Evolutionary conservation across 2,329 filamentous ascomycete species (phyloP), one percentile per base, ranked within the genome.

Genomic region (Emmonsiellopsis sp.): DNA sequence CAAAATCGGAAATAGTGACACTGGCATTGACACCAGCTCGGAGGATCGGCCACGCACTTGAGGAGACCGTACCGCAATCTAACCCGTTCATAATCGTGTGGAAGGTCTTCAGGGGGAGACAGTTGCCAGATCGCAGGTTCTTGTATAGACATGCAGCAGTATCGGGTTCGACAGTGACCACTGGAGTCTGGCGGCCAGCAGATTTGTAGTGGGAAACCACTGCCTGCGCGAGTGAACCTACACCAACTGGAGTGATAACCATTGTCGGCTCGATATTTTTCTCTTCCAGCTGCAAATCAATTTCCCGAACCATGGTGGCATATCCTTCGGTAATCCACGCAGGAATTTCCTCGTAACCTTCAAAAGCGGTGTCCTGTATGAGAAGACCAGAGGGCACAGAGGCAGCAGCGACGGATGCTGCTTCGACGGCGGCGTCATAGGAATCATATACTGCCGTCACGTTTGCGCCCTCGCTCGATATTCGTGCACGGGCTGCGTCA

Each of bases 251-350:
- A 0, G 79, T 78, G 11, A 92, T 66, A 32, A 83, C 76, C 0
- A 76, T 71, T 2, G 76, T 72, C 3, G 68, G 57, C 4, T 62
- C 58, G 0, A 72, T 60, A 1, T 63, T 66, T 0, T 71, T 58
- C 0, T 69, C 67, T 0, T 74, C 63, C 8, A 85, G 63, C 62
- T 91, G 86, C 16, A 73, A 65, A 49, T 89, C 85, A 0, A 81
- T 73, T 63, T 93, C 88, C 2, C 69, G 65, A 57, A 91, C 72
- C 78, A 91, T 84, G 0, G 86, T 89, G 4, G 75, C 76, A 61
- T 92, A 93, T 0, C 88, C 88, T 56, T 92, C 82, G 0, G 89
- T 84, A 20, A 91, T 85, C 82, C 85, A 90, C 67, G 80, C 46
- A 0, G 87, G 85, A 5, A 89, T 79, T 40, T 81, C 73, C 46